Base-by-base conservation (phyloP, 768 basidiomycete species). In the Amanita rubescens region DNA sequence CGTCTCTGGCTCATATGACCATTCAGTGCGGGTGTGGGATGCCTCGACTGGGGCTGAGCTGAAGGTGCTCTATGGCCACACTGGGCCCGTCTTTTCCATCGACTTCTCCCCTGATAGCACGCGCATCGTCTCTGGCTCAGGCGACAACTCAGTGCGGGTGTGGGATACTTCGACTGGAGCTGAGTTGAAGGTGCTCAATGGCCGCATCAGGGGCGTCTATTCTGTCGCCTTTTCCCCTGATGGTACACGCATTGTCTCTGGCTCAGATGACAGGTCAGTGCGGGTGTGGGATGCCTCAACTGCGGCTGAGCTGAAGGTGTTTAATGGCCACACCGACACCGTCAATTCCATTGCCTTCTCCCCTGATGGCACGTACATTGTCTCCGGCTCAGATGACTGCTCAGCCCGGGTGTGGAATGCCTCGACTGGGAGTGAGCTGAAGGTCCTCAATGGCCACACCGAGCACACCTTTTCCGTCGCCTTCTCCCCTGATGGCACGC, bases 21-120 rank as follows among this genome's bases (percentile, higher is more conserved):
- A 46, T n/a, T 57, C 53, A 19, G 53, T 57, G 30, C 20, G 53
- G 32, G 53, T 51, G 41, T 54, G 53, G 53, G 32, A 54, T 54
- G 45, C 45, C 1, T 48, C 45, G 35, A 54, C 45, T 22, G 53
- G 53, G 1, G 46, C 37, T 7, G 12, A 48, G 34, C 19, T 42
- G 51, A 39, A 53, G n/a, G 8, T 30, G 27, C 27, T 30, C 27
- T 8, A 30, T 30, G 27, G 27, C 27, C 27, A 30, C 8, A 8
- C 27, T 8, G 5, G 8, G 27, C 3, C 5, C 27, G 8, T 30
- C 27, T 30, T 8, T 30, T 30, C 27, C 8, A 8, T 30, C 27
- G 27, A 3, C 3, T 30, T 30, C 8, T 30, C 27, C 27, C 27
- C 27, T 30, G 27, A 30, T 30, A 8, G 27, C 27, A 30, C 8